A percentile compares a stretch with the other conserved stretches of the same genome.
Conservation (phyloP, 805 yeast species). For the Kurtzmaniella cleridarum region DNA sequence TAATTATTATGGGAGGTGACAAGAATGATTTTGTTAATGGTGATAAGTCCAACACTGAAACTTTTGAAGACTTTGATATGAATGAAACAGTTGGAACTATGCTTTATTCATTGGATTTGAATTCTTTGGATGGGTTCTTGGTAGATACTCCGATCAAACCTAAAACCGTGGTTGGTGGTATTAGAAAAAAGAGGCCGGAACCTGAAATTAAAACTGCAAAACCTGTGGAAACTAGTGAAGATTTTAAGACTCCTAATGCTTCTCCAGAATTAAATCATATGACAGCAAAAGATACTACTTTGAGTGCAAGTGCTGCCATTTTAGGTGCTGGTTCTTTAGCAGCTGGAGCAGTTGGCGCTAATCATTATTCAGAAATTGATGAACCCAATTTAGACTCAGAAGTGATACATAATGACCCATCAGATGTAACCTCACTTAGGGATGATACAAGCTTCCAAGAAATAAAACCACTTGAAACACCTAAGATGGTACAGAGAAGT, state of each 20-base stretch:
- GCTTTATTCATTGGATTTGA: conserved; percentile 59
- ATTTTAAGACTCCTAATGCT: conserved; percentile 23
- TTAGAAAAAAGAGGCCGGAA: neutral
- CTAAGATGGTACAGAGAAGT: no score
- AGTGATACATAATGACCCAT: neutral
- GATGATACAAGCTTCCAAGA: no score
- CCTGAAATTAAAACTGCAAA: neutral
- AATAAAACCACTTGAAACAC: no score
- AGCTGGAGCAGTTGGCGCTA: conserved; percentile 5
- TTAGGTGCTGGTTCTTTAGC: conserved; percentile 5
- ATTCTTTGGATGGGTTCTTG: conserved; percentile 31
- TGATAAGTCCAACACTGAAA: conserved; percentile 44
- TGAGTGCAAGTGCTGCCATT: conserved; percentile 3
- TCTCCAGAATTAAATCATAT: conserved; percentile 16
- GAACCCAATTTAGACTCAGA: conserved; percentile 22
- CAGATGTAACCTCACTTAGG: no score
- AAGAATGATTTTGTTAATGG: conserved; percentile 58
- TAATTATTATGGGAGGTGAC: conserved; percentile 91
- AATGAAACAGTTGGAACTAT: conserved; percentile 44
- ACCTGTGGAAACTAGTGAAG: conserved; percentile 13
- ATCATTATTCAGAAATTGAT: conserved; percentile 18
- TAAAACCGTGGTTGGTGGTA: neutral
- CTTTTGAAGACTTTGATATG: conserved; percentile 47
- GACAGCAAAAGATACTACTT: conserved; percentile 1
- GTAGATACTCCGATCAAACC: conserved; percentile 15